A percentile compares a stretch with the other conserved stretches of the same genome.
phyloP scores from a whole-genome alignment of 306 rosid species.

The Morella rubra region DNA sequence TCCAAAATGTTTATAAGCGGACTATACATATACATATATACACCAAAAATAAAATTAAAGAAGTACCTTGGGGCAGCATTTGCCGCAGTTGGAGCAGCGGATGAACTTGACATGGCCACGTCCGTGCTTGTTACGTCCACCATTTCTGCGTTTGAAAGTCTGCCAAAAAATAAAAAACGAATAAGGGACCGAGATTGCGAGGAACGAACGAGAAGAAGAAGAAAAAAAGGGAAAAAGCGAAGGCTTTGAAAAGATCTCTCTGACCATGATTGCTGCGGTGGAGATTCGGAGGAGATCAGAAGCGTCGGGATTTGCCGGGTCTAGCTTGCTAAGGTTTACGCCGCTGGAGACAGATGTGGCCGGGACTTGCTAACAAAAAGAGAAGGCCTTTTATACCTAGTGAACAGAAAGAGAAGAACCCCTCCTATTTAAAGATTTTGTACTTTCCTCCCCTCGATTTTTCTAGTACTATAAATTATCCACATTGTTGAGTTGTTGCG shows the following conservation, averaged over 20 bases:
- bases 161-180: conserved; percentile 17
- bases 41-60: not conserved
- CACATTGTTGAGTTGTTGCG: too few species aligned
- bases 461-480: too few species aligned
- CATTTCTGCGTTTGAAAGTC: conserved; percentile 96
- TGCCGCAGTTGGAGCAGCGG: conserved; percentile 91
- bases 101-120: conserved; percentile 96
- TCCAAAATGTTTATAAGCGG: not conserved
- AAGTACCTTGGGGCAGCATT: conserved; percentile 90
- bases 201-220: not conserved
- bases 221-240: not conserved
- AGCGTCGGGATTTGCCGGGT: not conserved
- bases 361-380: not conserved
- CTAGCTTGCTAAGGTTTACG: not conserved
- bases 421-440: not conserved
- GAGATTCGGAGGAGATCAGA: conserved; percentile 19
- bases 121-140: conserved; percentile 95
- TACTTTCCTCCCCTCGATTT: too few species aligned
- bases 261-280: conserved; percentile 34
- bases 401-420: not conserved
- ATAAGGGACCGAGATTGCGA: not conserved
- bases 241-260: not conserved
- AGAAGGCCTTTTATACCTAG: not conserved
- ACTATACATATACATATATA: not conserved
- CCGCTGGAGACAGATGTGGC: not conserved